These are phyloP conservation scores for Mortierella sp. DNA, from an alignment of 371 early-diverging fungal genomes.

Conservation along the genomic window DNA sequence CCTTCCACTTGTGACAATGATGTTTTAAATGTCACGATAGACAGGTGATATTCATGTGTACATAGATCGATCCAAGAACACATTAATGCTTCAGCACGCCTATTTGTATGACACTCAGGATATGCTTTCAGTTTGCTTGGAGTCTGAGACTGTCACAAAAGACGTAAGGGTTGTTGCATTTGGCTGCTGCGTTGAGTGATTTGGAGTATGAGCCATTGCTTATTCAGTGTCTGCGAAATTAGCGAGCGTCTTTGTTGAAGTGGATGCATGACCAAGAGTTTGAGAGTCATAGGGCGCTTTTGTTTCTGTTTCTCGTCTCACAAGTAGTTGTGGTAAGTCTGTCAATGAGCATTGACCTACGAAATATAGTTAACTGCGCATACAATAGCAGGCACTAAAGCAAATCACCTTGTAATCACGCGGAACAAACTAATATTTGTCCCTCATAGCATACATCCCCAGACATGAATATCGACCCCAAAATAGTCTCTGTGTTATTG, in stretches of 20 bases:
- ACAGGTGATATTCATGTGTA: constrained; percentile 43
- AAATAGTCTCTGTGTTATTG: constrained; percentile 27
- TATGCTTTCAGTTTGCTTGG: constrained; percentile 33
- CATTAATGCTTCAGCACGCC: constrained; percentile 41
- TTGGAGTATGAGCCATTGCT: too few species aligned
- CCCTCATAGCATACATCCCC: constrained; percentile 29
- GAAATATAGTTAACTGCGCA: not conserved
- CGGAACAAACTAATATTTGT: constrained; percentile 7
- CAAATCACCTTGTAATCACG: not conserved
- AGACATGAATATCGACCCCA: constrained; percentile 39
- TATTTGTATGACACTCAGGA: constrained; percentile 34
- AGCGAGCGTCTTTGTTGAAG: constrained; percentile 36
- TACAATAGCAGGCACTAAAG: too few species aligned
- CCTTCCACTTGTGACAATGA: not conserved
- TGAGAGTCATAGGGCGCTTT: constrained; percentile 44
- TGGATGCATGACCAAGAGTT: constrained; percentile 54
- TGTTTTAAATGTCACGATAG: constrained; percentile 15
- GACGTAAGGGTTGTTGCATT: constrained; percentile 18
- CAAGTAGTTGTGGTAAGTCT: constrained; percentile 42
- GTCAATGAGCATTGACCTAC: not conserved
- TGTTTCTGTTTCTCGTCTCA: constrained; percentile 47
- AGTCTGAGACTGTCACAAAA: constrained; percentile 22
- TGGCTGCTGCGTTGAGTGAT: too few species aligned
- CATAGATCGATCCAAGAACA: constrained; percentile 33
- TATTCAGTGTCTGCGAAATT: not conserved